These are phyloP conservation scores for Globisporangium middletonii DNA, from an alignment of 352 stramenopile species.

Conservation along the genomic window DNA sequence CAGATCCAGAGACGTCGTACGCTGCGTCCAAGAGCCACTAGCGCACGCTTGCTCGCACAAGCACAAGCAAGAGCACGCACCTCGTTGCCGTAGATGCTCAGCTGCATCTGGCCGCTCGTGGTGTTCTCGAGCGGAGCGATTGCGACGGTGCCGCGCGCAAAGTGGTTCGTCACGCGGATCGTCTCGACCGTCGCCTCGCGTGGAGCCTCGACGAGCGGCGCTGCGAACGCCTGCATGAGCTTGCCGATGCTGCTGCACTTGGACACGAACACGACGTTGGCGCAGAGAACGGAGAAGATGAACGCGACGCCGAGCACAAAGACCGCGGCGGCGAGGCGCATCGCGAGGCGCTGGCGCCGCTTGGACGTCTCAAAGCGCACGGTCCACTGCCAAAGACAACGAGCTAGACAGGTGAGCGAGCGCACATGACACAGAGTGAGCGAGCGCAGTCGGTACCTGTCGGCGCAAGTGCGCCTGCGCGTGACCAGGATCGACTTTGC, in stretches of 20 bases:
- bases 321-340: slow-evolving; percentile 44
- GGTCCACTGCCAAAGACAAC: slow-evolving; percentile 33
- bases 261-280: slow-evolving; percentile 60
- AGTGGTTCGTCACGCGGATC: slow-evolving; percentile 33
- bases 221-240: slow-evolving; percentile 29
- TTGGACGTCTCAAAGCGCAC: slow-evolving; percentile 56
- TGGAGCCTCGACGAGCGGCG: slow-evolving; percentile 29
- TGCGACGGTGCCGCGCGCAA: slow-evolving; percentile 32
- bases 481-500: slow-evolving; percentile 5
- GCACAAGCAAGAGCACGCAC: slow-evolving; percentile 12
- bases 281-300: slow-evolving; percentile 45
- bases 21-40: no score
- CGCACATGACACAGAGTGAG: no score
- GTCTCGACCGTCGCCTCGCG: slow-evolving; percentile 6
- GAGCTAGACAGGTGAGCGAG: not conserved
- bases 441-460: slow-evolving; percentile 6
- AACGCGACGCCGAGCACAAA: slow-evolving; percentile 44
- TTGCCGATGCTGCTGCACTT: slow-evolving; percentile 68
- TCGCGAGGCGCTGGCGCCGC: slow-evolving; percentile 50
- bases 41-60: not conserved
- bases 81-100: slow-evolving; percentile 41
- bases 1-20: not conserved
- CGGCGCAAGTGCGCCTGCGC: slow-evolving; percentile 8
- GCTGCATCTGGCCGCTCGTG: slow-evolving; percentile 19
- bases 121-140: slow-evolving; percentile 15